Percentiles rank a stretch among this genome's conserved stretches.
Evolutionary conservation across 805 yeast species (phyloP).

Genomic region (Komagataella phaffii): DNA sequence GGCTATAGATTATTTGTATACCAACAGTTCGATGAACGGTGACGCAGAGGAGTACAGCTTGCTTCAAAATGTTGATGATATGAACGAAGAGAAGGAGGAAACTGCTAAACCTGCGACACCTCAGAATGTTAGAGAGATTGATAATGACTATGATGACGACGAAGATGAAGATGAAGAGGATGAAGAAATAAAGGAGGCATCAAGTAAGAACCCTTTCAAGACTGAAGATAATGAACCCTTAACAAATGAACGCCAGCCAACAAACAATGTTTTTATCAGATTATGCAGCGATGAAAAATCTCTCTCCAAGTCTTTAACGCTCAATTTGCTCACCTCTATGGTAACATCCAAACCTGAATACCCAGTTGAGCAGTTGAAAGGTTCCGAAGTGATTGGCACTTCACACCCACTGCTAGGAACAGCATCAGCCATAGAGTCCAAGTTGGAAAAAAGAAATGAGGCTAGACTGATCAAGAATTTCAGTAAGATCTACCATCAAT

Average conservation of each 20-base stretch:
- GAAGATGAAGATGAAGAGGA: conserved; percentile 13
- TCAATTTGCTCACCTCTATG: conserved; percentile 7
- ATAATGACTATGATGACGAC: conserved; percentile 19
- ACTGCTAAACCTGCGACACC: conserved; percentile 12
- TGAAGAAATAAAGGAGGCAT: conserved; percentile 4
- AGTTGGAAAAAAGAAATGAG: conserved; percentile 24
- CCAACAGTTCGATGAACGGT: conserved; percentile 8
- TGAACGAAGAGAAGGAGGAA: conserved; percentile 10
- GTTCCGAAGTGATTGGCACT: conserved; percentile 12
- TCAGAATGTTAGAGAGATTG: conserved; percentile 11
- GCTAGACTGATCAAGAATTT: conserved; percentile 40
- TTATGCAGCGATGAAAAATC: background rate
- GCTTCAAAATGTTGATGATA: conserved; percentile 14
- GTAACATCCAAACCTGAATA: conserved; percentile 15
- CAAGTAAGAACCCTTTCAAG: conserved; percentile 4
- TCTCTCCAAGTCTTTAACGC: background rate
- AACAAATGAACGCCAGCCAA: conserved; percentile 2
- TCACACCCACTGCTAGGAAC: conserved; percentile 21
- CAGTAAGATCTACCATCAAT: conserved; percentile 61
- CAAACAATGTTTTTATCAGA: background rate
- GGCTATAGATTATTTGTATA: conserved; percentile 38
- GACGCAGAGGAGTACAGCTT: conserved; percentile 5
- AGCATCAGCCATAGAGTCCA: conserved; percentile 24
- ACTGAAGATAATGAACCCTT: conserved; percentile 5
- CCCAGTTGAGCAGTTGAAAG: conserved; percentile 11